phyloP scores from a whole-genome alignment of 495 filamentous ascomycete genomes.

The Aspergillus saccharolyticus region DNA sequence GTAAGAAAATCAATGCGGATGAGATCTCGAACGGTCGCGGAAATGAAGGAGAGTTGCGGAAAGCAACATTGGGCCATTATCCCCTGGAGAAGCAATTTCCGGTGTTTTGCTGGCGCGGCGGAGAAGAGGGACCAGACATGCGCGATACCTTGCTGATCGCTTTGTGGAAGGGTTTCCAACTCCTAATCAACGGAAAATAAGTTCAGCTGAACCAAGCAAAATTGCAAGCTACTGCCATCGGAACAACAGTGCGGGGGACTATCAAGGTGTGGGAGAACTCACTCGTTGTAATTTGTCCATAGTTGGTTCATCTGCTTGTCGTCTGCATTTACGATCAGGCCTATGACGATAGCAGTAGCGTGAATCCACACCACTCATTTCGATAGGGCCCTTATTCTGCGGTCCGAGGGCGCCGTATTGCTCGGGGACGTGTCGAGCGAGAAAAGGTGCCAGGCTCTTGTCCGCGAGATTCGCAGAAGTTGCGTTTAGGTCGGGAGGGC shows the following conservation, averaged over 20 bases:
- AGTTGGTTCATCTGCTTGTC: slow-evolving; percentile 87
- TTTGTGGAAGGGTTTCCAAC: slow-evolving; percentile 71
- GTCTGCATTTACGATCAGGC: slow-evolving; percentile 87
- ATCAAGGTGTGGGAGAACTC: slow-evolving; percentile 24
- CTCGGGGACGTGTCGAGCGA: slow-evolving; percentile 77
- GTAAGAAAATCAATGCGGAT: slow-evolving; percentile 94
- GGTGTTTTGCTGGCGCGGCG: slow-evolving; percentile 86
- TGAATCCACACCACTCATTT: slow-evolving; percentile 56
- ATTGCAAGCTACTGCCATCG: not conserved
- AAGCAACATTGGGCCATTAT: slow-evolving; percentile 96
- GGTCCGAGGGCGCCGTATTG: slow-evolving; percentile 68
- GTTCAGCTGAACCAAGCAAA: slow-evolving; percentile 8
- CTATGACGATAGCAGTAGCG: slow-evolving; percentile 95
- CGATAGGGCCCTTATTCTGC: slow-evolving; percentile 22
- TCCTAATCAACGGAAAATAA: slow-evolving; percentile 45
- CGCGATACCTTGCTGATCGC: slow-evolving; percentile 87
- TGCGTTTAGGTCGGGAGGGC: slow-evolving; percentile 21
- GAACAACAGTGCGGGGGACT: not conserved
- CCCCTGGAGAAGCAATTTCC: slow-evolving; percentile 91
- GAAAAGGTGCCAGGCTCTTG: slow-evolving; percentile 69
- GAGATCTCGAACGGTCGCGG: slow-evolving; percentile 77
- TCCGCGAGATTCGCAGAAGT: slow-evolving; percentile 44
- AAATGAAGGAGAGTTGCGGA: slow-evolving; percentile 89
- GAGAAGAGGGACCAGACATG: slow-evolving; percentile 97
- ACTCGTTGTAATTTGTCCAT: slow-evolving; percentile 92